Conservation (phyloP, 805 yeast species). For the Ogataea polymorpha region DNA sequence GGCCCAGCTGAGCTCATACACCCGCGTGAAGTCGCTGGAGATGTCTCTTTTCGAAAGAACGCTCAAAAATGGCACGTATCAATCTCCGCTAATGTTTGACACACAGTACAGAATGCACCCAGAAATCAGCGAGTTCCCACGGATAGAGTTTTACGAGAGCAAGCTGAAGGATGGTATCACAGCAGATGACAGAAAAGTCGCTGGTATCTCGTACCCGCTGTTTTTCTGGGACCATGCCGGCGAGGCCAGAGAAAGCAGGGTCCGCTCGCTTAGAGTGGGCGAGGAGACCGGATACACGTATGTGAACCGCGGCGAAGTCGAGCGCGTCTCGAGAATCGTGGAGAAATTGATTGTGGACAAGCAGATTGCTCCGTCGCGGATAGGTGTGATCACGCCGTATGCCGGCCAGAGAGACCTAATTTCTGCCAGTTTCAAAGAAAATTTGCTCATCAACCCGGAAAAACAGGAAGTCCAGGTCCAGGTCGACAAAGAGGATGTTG, state of each 20-base stretch:
- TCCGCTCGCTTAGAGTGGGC: conserved; percentile 37
- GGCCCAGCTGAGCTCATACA: conserved; percentile 68
- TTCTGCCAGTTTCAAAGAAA: conserved; percentile 46
- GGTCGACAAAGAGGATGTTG: conserved; percentile 60
- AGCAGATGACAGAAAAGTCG: conserved; percentile 44
- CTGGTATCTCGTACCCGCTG: conserved; percentile 52
- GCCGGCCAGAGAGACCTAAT: conserved; percentile 69
- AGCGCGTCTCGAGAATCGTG: conserved; percentile 44
- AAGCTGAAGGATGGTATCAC: conserved; percentile 69
- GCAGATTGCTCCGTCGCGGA: conserved; percentile 45
- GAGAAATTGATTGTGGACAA: conserved; percentile 53
- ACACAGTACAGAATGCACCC: conserved; percentile 98
- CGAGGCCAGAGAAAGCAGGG: conserved; percentile 43
- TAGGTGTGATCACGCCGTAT: conserved; percentile 74
- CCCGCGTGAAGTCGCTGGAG: conserved; percentile 63
- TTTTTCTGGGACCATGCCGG: conserved; percentile 60
- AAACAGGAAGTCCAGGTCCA: conserved; percentile 45
- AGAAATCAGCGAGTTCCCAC: conserved; percentile 79
- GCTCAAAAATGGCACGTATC: conserved; percentile 56
- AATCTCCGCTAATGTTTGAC: conserved; percentile 63
- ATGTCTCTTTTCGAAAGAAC: conserved; percentile 69
- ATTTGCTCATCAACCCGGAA: conserved; percentile 55
- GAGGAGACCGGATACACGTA: conserved; percentile 54
- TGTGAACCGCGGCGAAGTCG: conserved; percentile 52
- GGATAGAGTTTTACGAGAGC: conserved; percentile 71